Evolutionary conservation across 208 protist species (phyloP).

Genomic region (Leishmania amazonensis): DNA sequence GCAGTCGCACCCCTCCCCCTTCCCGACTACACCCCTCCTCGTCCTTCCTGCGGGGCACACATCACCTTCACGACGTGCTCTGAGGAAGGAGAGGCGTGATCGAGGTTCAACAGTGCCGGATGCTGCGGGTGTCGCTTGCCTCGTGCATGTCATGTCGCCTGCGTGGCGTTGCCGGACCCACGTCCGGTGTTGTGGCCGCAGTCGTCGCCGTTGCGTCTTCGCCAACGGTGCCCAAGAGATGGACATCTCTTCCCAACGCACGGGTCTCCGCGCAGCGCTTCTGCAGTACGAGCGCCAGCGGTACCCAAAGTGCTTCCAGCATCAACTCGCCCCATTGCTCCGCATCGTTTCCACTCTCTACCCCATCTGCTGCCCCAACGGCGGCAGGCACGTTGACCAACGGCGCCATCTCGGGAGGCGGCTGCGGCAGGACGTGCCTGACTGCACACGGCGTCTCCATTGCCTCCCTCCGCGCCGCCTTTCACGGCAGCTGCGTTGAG

Average conservation of each 20-base stretch:
- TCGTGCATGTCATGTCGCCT: background rate
- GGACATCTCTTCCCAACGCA: background rate
- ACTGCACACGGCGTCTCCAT: conserved; percentile 25
- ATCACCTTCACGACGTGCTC: background rate
- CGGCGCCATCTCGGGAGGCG: background rate
- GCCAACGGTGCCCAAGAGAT: background rate
- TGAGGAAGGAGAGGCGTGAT: too few relatives aligned
- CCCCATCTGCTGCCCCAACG: background rate
- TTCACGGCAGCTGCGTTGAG: too few relatives aligned
- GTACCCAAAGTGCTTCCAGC: background rate
- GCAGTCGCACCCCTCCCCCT: too few relatives aligned
- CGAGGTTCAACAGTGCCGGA: background rate
- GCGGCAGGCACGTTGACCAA: background rate
- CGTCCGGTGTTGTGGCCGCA: background rate
- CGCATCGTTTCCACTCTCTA: background rate
- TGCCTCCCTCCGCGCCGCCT: conserved; percentile 14
- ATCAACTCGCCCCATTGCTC: background rate
- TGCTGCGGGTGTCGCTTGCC: conserved; percentile 2
- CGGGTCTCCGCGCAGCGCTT: background rate
- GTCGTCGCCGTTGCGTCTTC: background rate
- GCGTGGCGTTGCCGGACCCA: background rate
- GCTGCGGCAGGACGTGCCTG: background rate
- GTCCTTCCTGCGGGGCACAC: background rate
- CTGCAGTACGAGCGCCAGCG: background rate
- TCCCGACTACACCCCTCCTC: background rate